These are phyloP conservation scores for Arthrobotrys entomopaga DNA, from an alignment of 2,329 filamentous ascomycete genomes.

Conservation along the genomic window DNA sequence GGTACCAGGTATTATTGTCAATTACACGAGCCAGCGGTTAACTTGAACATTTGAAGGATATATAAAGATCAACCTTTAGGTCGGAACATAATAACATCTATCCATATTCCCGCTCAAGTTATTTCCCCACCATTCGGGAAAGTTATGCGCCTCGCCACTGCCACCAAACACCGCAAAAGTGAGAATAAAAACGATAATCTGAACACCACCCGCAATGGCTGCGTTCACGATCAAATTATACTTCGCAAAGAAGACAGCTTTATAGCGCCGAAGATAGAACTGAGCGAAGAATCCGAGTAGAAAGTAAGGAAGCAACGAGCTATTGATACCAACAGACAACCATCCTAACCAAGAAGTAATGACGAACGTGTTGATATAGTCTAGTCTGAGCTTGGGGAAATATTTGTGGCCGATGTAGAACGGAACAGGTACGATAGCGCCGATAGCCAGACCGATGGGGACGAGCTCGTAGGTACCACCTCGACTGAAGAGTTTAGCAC, in stretches of 20 bases:
- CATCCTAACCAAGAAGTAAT: conserved; percentile 64
- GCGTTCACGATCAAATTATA: conserved; percentile 64
- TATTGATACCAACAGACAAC: conserved; percentile 64
- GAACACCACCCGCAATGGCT: conserved; percentile 63
- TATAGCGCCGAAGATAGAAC: conserved; percentile 61
- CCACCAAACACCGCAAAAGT: conserved; percentile 65
- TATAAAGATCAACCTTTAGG: neutral
- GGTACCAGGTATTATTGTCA: no score
- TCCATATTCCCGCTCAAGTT: conserved; percentile 58
- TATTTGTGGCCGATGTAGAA: conserved; percentile 61
- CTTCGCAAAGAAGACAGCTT: conserved; percentile 62
- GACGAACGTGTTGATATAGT: conserved; percentile 63
- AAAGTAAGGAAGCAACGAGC: conserved; percentile 61
- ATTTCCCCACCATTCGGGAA: conserved; percentile 63
- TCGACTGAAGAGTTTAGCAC: conserved; percentile 63
- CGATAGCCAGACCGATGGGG: conserved; percentile 63
- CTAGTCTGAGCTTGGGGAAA: conserved; percentile 59
- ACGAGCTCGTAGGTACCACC: conserved; percentile 62
- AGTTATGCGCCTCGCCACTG: conserved; percentile 61
- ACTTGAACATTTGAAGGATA: no score
- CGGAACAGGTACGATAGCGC: conserved; percentile 64
- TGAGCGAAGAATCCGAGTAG: conserved; percentile 61
- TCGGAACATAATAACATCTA: neutral
- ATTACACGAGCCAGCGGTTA: no score
- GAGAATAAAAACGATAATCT: conserved; percentile 63